Evolutionary conservation across 129 eudicot genomes (phyloP).

Genomic region (Lactuca saligna): DNA sequence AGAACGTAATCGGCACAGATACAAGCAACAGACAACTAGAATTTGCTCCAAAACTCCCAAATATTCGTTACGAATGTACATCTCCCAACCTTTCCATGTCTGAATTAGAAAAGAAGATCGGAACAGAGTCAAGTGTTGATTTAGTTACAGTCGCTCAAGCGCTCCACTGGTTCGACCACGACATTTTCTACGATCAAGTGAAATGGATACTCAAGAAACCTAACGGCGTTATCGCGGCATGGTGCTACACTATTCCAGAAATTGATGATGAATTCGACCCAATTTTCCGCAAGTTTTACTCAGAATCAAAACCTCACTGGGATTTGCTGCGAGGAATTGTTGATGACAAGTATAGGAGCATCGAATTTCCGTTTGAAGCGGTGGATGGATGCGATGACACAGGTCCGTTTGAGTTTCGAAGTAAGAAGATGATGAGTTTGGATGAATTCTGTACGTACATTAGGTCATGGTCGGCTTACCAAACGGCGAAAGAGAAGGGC

Average conservation of each 20-base stretch:
- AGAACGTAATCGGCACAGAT: conserved; percentile 72
- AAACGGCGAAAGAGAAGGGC: conserved; percentile 61
- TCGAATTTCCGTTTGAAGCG: conserved; percentile 64
- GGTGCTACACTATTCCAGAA: conserved; percentile 67
- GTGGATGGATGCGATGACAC: conserved; percentile 58
- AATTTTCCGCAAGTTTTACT: conserved; percentile 33
- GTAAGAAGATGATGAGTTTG: conserved; percentile 47
- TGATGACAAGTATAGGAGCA: conserved; percentile 43
- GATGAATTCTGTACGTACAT: conserved; percentile 40
- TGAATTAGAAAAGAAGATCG: conserved; percentile 34
- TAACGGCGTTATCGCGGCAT: conserved; percentile 68
- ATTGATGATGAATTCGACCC: conserved; percentile 39
- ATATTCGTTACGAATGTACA: conserved; percentile 59
- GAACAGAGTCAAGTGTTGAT: conserved; percentile 46
- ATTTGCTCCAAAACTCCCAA: conserved; percentile 65
- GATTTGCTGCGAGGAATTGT: conserved; percentile 35
- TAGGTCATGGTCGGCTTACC: conserved; percentile 68
- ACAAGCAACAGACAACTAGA: conserved; percentile 73
- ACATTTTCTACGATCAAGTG: conserved; percentile 58
- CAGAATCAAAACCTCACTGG: conserved; percentile 49
- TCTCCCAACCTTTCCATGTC: conserved; percentile 38
- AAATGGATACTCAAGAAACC: conserved; percentile 65
- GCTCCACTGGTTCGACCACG: conserved; percentile 69
- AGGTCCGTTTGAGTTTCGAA: conserved; percentile 61
- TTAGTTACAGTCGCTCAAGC: conserved; percentile 73